Percentiles rank a stretch among this genome's conserved stretches.
Evolutionary conservation across 371 early-diverging fungal genomes (phyloP).

Genomic region (Gilbertella persicaria): DNA sequence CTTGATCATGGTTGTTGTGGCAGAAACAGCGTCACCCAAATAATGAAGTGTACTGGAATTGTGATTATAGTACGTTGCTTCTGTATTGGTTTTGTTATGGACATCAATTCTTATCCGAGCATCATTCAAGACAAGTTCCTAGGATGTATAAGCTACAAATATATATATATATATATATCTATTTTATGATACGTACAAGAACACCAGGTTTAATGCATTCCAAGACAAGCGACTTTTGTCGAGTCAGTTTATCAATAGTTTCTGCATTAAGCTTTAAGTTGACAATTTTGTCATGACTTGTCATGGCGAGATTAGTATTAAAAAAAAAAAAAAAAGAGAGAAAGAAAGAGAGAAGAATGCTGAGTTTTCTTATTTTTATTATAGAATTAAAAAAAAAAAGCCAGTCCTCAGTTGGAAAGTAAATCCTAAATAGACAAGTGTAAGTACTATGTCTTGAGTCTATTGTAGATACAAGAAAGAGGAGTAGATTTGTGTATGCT

Average conservation of each 20-base stretch:
- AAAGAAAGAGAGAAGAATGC: background rate
- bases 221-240: background rate
- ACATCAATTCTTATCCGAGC: conserved; percentile 6
- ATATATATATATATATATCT: background rate
- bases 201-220: background rate
- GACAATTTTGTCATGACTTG: background rate
- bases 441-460: too few relatives aligned
- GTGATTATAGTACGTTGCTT: conserved; percentile 12
- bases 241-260: background rate
- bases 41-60: conserved; percentile 13
- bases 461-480: too few relatives aligned
- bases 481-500: too few relatives aligned
- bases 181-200: background rate
- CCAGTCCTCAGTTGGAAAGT: too few relatives aligned
- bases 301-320: background rate
- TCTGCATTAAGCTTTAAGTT: background rate
- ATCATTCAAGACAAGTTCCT: conserved; percentile 14
- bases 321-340: background rate
- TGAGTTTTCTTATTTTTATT: too few relatives aligned
- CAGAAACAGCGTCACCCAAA: conserved; percentile 6
- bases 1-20: background rate
- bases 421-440: too few relatives aligned
- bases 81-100: background rate
- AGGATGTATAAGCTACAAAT: background rate
- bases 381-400: too few relatives aligned